These are phyloP conservation scores for Infundibulicybe gibba DNA, from an alignment of 768 basidiomycete species.

Conservation along the genomic window DNA sequence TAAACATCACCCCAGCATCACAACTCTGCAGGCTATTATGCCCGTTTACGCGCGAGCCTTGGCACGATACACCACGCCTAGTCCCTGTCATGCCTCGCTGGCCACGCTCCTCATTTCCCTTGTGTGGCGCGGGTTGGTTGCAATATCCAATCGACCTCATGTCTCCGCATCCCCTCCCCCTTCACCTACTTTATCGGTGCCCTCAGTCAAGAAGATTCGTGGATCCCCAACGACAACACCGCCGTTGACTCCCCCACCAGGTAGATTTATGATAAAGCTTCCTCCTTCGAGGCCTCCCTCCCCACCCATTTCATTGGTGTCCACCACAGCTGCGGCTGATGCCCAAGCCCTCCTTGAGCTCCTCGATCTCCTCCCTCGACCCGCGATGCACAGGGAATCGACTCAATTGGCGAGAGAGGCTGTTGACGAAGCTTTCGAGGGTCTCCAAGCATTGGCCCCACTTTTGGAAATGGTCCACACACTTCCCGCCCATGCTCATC, in stretches of 20 bases:
- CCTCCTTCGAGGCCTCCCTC: conserved; percentile 68
- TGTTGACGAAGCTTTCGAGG: conserved; percentile 74
- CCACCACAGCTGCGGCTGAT: conserved; percentile 50
- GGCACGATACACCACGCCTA: conserved; percentile 48
- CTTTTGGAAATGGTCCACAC: conserved; percentile 48
- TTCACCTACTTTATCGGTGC: conserved; percentile 29
- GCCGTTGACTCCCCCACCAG: conserved; percentile 51
- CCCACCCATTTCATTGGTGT: conserved; percentile 34
- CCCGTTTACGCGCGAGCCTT: conserved; percentile 62
- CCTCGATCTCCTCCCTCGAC: conserved; percentile 58
- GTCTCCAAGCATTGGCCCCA: conserved; percentile 50
- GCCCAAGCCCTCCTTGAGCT: conserved; percentile 61
- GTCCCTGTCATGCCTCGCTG: conserved; percentile 54
- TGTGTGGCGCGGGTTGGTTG: conserved; percentile 72
- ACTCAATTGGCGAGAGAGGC: conserved; percentile 70
- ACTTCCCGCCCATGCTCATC: conserved; percentile 17
- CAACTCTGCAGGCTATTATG: conserved; percentile 51
- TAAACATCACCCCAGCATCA: conserved; percentile 56
- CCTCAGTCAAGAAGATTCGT: conserved; percentile 37
- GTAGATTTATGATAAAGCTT: conserved; percentile 63
- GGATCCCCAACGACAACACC: conserved; percentile 40
- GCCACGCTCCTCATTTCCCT: conserved; percentile 72
- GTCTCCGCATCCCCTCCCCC: conserved; percentile 32
- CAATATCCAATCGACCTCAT: conserved; percentile 59
- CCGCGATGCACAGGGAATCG: conserved; percentile 41